Conservation (phyloP, 768 basidiomycete genomes). For the Hortiboletus campestris region DNA sequence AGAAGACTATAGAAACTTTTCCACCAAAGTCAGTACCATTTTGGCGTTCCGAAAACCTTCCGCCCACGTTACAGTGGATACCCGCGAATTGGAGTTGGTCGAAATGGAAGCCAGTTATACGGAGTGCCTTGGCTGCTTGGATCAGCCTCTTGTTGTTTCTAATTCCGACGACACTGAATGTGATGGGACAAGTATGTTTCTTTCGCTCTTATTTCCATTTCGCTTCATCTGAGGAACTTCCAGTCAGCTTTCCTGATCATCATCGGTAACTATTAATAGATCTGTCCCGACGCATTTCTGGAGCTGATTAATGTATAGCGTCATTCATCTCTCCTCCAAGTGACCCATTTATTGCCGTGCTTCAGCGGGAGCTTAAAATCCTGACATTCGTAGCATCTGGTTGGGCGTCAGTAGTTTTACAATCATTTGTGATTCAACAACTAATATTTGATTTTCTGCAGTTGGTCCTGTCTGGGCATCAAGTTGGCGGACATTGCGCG, state of each 20-base stretch:
- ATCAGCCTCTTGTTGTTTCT: slow-evolving; percentile 58
- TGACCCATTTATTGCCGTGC: slow-evolving; percentile 62
- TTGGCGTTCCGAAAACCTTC: slow-evolving; percentile 20
- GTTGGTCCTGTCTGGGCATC: slow-evolving; percentile 68
- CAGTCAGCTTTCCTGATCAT: slow-evolving; percentile 67
- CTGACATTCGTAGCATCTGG: slow-evolving; percentile 45
- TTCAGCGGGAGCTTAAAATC: slow-evolving; percentile 63
- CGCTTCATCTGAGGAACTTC: neutral
- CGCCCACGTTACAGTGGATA: slow-evolving; percentile 50
- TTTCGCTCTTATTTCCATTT: neutral
- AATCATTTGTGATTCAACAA: too few species aligned
- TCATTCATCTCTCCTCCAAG: slow-evolving; percentile 64
- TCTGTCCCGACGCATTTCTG: neutral
- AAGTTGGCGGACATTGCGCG: slow-evolving; percentile 60
- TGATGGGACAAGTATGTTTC: slow-evolving; percentile 55
- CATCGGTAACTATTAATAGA: slow-evolving; percentile 42
- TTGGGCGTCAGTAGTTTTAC: slow-evolving; percentile 55
- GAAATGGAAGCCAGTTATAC: slow-evolving; percentile 60
- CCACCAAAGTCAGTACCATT: neutral
- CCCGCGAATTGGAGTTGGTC: slow-evolving; percentile 54
- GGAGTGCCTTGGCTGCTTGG: slow-evolving; percentile 64
- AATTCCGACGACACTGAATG: slow-evolving; percentile 44
- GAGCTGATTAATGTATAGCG: slow-evolving; percentile 35
- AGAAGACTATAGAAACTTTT: neutral
- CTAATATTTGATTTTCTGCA: slow-evolving; percentile 21